Percentiles rank a stretch among this genome's conserved stretches.
Evolutionary conservation across 306 rosid genomes (phyloP).

Genomic region (Mimosa pudica): DNA sequence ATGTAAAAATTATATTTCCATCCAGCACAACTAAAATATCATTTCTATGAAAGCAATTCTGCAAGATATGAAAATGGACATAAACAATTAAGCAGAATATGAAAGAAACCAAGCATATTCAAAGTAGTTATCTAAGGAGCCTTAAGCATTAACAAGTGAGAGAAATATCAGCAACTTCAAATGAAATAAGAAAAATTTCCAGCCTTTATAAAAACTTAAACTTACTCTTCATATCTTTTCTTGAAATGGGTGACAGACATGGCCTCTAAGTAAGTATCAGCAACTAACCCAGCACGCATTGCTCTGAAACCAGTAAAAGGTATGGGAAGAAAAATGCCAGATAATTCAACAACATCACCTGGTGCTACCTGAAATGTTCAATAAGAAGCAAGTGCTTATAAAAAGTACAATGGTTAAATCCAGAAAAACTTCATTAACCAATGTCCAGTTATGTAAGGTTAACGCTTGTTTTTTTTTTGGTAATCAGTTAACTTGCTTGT

Average conservation of each 20-base stretch:
- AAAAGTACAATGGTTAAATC: constrained; percentile 26
- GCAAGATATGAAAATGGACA: neutral
- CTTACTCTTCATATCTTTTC: constrained; percentile 98
- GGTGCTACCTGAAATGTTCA: constrained; percentile 77
- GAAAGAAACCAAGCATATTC: constrained; percentile 6
- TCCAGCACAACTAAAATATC: constrained; percentile 8
- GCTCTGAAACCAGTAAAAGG: constrained; percentile 93
- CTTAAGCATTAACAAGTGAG: neutral
- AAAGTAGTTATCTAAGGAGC: neutral
- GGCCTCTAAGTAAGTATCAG: constrained; percentile 96
- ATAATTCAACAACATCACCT: constrained; percentile 90
- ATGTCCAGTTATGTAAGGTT: constrained; percentile 17
- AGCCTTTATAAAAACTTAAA: constrained; percentile 15
- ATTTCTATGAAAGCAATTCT: constrained; percentile 22
- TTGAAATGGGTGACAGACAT: constrained; percentile 93
- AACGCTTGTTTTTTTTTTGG: neutral
- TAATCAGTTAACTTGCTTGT: neutral
- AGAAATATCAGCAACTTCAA: constrained; percentile 7
- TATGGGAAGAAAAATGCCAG: constrained; percentile 97
- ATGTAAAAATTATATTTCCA: constrained; percentile 18
- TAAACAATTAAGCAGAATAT: constrained; percentile 19
- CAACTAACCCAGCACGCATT: constrained; percentile 97
- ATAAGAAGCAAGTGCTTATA: constrained; percentile 10
- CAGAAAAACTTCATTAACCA: constrained; percentile 13
- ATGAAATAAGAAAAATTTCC: constrained; percentile 6